These are phyloP conservation scores for Eimeria necatrix DNA, from an alignment of 169 alveolate genomes.

Conservation along the genomic window DNA sequence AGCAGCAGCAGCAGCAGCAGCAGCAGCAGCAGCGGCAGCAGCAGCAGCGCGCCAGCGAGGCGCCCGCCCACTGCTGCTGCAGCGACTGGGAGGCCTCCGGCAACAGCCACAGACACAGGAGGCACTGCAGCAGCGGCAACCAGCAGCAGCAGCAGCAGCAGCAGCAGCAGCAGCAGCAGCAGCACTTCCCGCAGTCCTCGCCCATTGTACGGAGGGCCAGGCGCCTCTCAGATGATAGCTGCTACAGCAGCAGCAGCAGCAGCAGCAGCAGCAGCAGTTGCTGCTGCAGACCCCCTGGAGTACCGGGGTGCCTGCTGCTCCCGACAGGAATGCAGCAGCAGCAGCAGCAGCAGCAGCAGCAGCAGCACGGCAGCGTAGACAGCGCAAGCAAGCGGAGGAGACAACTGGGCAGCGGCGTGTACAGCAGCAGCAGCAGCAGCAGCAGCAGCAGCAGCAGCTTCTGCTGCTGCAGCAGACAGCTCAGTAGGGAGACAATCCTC, in stretches of 20 bases:
- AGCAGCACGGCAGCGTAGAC: neutral
- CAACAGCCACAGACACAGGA: neutral
- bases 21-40: constrained; percentile 46
- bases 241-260: neutral
- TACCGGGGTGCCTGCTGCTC: constrained; percentile 7
- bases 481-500: neutral
- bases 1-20: constrained; percentile 62
- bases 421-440: neutral
- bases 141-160: constrained; percentile 18
- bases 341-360: neutral
- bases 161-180: constrained; percentile 54
- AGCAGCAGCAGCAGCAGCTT: neutral
- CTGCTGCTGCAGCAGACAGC: neutral
- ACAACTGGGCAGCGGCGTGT: neutral
- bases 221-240: neutral
- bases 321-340: neutral
- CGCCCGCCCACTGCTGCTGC: constrained; percentile 24
- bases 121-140: neutral
- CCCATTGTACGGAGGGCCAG: neutral
- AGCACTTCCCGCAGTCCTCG: neutral
- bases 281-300: constrained; percentile 2
- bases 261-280: neutral
- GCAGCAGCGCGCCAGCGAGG: constrained; percentile 36
- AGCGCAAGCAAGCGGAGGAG: neutral
- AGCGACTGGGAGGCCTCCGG: neutral